Evolutionary conservation across 2,329 filamentous ascomycete species (phyloP).

Genomic region (Trichoderma atroviride): DNA sequence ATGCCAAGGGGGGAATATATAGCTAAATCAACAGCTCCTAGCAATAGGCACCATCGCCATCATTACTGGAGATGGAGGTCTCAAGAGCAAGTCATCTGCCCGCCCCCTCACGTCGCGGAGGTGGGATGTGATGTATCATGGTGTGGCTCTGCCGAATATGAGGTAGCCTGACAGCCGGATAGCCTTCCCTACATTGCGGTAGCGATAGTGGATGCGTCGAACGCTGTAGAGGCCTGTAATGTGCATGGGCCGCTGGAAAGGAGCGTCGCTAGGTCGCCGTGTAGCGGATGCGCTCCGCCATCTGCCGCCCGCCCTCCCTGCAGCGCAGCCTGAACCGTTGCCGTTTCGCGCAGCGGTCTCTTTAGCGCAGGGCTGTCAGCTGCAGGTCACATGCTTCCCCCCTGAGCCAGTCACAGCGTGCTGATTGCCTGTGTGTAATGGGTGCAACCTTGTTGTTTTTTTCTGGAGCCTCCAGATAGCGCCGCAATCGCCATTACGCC

Average conservation of each 20-base stretch:
- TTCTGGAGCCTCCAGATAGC: conserved; percentile 7
- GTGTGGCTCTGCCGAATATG: background rate
- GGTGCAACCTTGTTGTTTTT: background rate
- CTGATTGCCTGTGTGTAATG: background rate
- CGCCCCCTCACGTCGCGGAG: conserved; percentile 1
- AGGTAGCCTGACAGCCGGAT: background rate
- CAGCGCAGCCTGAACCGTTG: background rate
- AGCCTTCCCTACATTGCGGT: background rate
- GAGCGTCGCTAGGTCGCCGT: background rate
- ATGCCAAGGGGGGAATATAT: conserved; percentile 6
- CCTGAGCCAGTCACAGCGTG: conserved; percentile 18
- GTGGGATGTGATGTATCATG: background rate
- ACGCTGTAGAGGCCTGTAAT: background rate
- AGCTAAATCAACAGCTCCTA: background rate
- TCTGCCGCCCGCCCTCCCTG: background rate
- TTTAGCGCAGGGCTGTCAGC: conserved; percentile 25
- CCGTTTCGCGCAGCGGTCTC: background rate
- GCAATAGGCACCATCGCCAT: background rate
- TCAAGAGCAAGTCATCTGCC: conserved; percentile 19
- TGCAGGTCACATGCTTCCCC: conserved; percentile 22
- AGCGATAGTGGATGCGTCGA: background rate
- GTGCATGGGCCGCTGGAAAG: background rate
- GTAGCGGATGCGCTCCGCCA: conserved; percentile 3
- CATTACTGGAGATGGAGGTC: background rate
- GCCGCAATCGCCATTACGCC: conserved; percentile 10